Base-by-base conservation (phyloP, 2,329 filamentous ascomycete genomes). In the Colletotrichum graminicola region DNA sequence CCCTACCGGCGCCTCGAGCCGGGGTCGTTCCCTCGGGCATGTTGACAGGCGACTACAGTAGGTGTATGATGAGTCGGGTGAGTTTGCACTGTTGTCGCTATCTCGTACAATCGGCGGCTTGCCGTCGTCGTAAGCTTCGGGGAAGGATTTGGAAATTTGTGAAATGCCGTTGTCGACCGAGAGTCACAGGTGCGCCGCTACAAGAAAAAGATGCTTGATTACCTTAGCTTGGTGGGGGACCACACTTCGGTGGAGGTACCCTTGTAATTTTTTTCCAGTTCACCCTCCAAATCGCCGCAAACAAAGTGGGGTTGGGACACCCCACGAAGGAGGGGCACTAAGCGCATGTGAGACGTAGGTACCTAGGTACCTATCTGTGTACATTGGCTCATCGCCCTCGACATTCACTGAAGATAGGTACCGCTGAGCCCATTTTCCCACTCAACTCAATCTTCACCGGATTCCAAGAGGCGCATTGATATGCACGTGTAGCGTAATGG, bases 1-100 rank as follows among this genome's bases (percentile, higher is more conserved):
- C 74, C 26, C 74, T 69, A 32, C 62, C 52, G 43, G 72, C 69
- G 26, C 72, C 74, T 45, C 73, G 69, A 56, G 60, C 62, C 54
- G 66, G 70, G 43, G 66, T 63, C 8, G 54, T 41, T 43, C 59
- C 69, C 69, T 72, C 69, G 34, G 66, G 66, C 72, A 74, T 74
- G 23, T 55, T 54, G 43, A n/a, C 43, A 60, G 34, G 39, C 36
- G 45, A 18, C 18, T 21, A 14, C 23, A 4, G 12, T 43, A 45
- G 47, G 26, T 23, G 36, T 18, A 3, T 16, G 18, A 51, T n/a
- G 43, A 39, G 21, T 49, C 43, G 12, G 43, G 5, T 18, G 11
- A 12, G 2, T n/a, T n/a, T 21, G n/a, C 16, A 26, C 10, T 39
- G 4, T 36, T 61, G 21, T 32, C 32, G 59, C 23, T 56, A 12